phyloP scores from a whole-genome alignment of 306 rosid genomes.

The Castanea mollissima region DNA sequence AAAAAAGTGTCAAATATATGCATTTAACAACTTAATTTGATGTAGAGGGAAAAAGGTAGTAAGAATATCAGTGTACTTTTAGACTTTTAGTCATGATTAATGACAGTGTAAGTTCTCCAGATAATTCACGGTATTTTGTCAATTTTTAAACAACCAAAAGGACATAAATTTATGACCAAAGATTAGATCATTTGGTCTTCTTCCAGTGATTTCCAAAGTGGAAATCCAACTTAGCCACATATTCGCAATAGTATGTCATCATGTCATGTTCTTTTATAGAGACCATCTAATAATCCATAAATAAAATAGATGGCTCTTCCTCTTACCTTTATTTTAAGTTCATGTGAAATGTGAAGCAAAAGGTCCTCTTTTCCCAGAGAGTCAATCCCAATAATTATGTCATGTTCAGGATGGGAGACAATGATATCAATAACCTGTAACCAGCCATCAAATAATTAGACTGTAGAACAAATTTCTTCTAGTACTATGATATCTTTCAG shows the following conservation, averaged over 20 bases:
- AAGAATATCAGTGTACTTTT: not conserved
- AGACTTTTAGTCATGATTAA: not conserved
- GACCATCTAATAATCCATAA: conserved; percentile 1
- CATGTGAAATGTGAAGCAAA: conserved; percentile 49
- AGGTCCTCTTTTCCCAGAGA: conserved; percentile 74
- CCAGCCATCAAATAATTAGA: conserved; percentile 4
- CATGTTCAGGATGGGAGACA: conserved; percentile 66
- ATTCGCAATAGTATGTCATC: not conserved
- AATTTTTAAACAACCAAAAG: not conserved
- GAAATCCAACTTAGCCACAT: not conserved
- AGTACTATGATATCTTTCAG: not conserved
- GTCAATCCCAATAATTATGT: conserved; percentile 62
- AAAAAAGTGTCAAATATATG: not conserved
- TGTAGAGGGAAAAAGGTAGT: not conserved
- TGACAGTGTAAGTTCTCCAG: not conserved
- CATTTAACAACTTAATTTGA: not conserved
- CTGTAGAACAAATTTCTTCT: not conserved
- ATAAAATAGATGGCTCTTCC: not conserved
- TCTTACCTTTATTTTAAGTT: conserved; percentile 56
- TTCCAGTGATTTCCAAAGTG: not conserved
- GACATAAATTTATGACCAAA: not conserved
- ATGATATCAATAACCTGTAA: conserved; percentile 61
- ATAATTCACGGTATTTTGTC: not conserved
- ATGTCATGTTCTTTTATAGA: not conserved
- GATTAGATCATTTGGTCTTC: not conserved